These are phyloP conservation scores for Leishmania amazonensis DNA, from an alignment of 208 protist genomes.

Conservation along the genomic window DNA sequence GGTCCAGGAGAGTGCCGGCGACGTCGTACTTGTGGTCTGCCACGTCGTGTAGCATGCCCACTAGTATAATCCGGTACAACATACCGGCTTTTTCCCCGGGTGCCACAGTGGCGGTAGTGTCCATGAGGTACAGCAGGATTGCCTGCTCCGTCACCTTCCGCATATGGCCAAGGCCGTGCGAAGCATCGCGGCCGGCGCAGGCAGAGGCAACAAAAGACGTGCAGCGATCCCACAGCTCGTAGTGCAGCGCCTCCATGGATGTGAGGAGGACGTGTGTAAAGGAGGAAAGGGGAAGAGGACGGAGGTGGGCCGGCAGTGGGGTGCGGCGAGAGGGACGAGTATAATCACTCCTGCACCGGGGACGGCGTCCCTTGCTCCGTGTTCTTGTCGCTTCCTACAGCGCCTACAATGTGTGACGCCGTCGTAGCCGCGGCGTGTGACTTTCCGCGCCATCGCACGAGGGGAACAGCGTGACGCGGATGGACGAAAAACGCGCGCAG, in stretches of 20 bases:
- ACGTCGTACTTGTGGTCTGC: slow-evolving; percentile 88
- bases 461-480: background rate
- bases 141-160: slow-evolving; percentile 73
- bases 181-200: slow-evolving; percentile 69
- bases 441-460: background rate
- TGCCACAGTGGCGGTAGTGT: background rate
- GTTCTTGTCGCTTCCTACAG: background rate
- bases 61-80: slow-evolving; percentile 65
- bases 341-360: background rate
- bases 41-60: slow-evolving; percentile 89
- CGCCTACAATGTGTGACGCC: background rate
- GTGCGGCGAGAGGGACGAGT: background rate
- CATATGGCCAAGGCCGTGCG: slow-evolving; percentile 81
- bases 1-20: slow-evolving; percentile 36
- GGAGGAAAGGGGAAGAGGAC: background rate
- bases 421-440: background rate
- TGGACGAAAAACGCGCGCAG: background rate
- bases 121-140: slow-evolving; percentile 67
- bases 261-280: background rate
- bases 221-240: slow-evolving; percentile 67
- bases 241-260: slow-evolving; percentile 60
- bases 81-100: slow-evolving; percentile 12
- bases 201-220: slow-evolving; percentile 51
- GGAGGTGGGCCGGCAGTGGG: background rate
- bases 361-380: background rate